A percentile compares a stretch with the other conserved stretches of the same genome.
phyloP scores from a whole-genome alignment of 148 eudicot genomes.

The Mesembryanthemum crystallinum region DNA sequence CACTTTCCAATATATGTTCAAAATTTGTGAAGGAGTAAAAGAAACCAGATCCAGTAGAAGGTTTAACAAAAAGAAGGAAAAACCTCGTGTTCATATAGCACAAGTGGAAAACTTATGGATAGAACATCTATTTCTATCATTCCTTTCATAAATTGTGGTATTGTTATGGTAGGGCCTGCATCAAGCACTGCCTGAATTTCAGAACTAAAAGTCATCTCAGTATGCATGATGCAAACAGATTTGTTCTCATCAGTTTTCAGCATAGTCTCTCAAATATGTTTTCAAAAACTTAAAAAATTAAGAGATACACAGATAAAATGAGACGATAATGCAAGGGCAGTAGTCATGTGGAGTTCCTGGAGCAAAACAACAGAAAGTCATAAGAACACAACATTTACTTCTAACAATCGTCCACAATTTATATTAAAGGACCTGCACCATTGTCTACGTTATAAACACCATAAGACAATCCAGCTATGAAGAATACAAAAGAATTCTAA shows the following conservation, averaged over 20 bases:
- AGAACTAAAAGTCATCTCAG: not conserved
- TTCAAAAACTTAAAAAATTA: too few species aligned
- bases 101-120: not conserved
- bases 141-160: not conserved
- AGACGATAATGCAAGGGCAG: not conserved
- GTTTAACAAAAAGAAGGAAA: not conserved
- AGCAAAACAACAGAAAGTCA: not conserved
- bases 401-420: not conserved
- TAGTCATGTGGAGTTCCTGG: not conserved
- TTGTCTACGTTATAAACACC: not conserved
- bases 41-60: not conserved
- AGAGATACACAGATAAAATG: not conserved
- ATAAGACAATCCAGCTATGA: not conserved
- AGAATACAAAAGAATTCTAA: conserved; percentile 1
- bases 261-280: not conserved
- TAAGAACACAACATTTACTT: not conserved
- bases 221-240: not conserved
- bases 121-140: not conserved
- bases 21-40: not conserved
- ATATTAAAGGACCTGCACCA: not conserved
- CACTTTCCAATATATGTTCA: not conserved
- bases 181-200: not conserved
- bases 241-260: not conserved
- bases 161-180: not conserved
- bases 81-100: not conserved